Evolutionary conservation across 2,329 filamentous ascomycete genomes (phyloP).

Genomic region (Ophiostoma quercus): DNA sequence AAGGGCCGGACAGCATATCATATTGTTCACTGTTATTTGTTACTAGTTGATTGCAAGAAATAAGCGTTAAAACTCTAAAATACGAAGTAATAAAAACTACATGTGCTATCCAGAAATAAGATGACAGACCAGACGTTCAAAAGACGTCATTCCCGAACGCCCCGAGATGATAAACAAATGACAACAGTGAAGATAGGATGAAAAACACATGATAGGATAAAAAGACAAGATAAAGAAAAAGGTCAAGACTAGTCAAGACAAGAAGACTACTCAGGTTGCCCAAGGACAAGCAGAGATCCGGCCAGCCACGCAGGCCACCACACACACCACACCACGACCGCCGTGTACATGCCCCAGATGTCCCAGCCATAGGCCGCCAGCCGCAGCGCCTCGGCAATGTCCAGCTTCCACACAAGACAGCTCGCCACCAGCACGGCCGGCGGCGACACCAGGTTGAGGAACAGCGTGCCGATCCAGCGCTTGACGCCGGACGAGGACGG

Average conservation of each 20-base stretch:
- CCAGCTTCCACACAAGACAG: constrained; percentile 39
- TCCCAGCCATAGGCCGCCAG: constrained; percentile 83
- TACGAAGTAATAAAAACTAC: too few relatives aligned
- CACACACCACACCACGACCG: constrained; percentile 85
- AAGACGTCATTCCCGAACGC: neutral
- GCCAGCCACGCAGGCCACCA: constrained; percentile 93
- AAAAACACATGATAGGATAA: neutral
- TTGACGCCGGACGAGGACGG: constrained; percentile 35
- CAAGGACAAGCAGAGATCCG: constrained; percentile 52
- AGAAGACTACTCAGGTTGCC: constrained; percentile 31
- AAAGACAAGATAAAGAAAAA: neutral
- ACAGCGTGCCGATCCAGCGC: constrained; percentile 41
- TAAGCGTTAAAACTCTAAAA: neutral
- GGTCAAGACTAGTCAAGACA: neutral
- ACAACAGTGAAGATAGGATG: too few relatives aligned
- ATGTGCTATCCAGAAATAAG: neutral
- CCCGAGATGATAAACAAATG: neutral
- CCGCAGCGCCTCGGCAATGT: constrained; percentile 56
- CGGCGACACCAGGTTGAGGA: constrained; percentile 60
- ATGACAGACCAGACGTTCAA: neutral
- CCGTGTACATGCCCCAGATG: constrained; percentile 83
- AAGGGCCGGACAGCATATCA: neutral
- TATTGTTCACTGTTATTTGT: neutral
- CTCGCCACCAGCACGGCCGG: constrained; percentile 49
- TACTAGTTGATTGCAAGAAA: neutral